A percentile compares a stretch with the other conserved stretches of the same genome.
Evolutionary conservation across 768 basidiomycete genomes (phyloP).

Genomic region (Dictyophora rubrovolvata): DNA sequence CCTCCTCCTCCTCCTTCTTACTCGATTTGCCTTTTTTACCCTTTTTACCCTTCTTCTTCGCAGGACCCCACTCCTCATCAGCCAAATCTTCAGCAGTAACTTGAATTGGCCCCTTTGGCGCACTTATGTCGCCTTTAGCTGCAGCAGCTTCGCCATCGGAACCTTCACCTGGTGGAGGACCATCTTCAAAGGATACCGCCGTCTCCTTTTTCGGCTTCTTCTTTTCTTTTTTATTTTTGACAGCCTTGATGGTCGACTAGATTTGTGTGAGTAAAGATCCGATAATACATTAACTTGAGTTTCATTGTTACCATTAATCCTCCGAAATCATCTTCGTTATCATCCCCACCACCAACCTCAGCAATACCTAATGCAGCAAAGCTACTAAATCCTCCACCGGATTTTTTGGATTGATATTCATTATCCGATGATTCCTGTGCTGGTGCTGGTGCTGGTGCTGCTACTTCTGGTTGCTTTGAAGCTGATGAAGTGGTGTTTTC

Average conservation of each 20-base stretch:
- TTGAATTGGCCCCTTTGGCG: constrained; percentile 33
- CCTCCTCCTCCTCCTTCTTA: constrained; percentile 12
- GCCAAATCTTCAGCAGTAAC: constrained; percentile 64
- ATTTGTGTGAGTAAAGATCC: not conserved
- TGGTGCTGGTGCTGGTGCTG: constrained; percentile 14
- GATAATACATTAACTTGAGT: not conserved
- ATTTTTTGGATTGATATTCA: constrained; percentile 27
- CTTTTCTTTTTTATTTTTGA: constrained; percentile 39
- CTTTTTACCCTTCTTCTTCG: constrained; percentile 36
- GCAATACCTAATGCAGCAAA: constrained; percentile 39
- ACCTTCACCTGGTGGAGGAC: constrained; percentile 19
- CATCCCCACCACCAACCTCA: constrained; percentile 31
- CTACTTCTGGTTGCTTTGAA: constrained; percentile 25
- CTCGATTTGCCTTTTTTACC: constrained; percentile 53
- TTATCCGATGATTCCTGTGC: constrained; percentile 31
- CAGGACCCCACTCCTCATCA: constrained; percentile 63
- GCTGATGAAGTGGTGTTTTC: constrained; percentile 52
- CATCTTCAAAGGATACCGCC: constrained; percentile 17
- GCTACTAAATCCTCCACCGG: constrained; percentile 34
- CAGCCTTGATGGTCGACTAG: constrained; percentile 58
- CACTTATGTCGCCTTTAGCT: constrained; percentile 22
- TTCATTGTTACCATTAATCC: constrained; percentile 55
- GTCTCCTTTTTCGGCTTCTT: constrained; percentile 33
- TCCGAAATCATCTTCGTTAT: constrained; percentile 59
- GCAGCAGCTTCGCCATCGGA: constrained; percentile 23